These are phyloP conservation scores for Osmanthus fragrans DNA, from an alignment of 257 asterid genomes.

Conservation along the genomic window DNA sequence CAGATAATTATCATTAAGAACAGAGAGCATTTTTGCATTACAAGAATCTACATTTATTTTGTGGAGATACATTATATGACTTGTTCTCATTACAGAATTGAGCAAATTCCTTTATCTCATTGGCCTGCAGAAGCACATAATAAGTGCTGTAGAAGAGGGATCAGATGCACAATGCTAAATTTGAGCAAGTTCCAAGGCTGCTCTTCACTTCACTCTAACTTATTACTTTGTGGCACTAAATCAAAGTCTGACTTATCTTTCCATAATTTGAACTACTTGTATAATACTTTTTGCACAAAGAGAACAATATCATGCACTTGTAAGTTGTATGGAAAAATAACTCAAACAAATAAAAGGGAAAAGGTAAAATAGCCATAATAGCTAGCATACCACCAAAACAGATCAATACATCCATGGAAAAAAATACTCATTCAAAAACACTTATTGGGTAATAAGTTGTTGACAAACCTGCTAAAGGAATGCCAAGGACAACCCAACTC, in stretches of 20 bases:
- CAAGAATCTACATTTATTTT: too few relatives aligned
- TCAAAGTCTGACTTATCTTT: not conserved
- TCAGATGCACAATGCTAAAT: constrained; percentile 23
- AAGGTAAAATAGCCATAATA: too few relatives aligned
- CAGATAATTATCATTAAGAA: too few relatives aligned
- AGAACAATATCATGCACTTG: too few relatives aligned
- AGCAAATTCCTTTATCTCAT: too few relatives aligned
- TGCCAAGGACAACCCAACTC: constrained; percentile 71
- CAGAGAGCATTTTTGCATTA: too few relatives aligned
- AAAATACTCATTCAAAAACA: not conserved
- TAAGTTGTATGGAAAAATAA: too few relatives aligned
- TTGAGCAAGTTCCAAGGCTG: constrained; percentile 25
- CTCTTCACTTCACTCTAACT: constrained; percentile 17
- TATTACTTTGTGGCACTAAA: not conserved
- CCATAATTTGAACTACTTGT: not conserved
- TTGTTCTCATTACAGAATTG: too few relatives aligned
- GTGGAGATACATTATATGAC: too few relatives aligned
- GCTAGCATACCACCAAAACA: too few relatives aligned
- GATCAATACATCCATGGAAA: constrained; percentile 1
- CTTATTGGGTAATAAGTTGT: not conserved
- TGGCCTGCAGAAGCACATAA: too few relatives aligned
- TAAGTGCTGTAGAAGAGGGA: not conserved
- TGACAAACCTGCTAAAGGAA: constrained; percentile 83
- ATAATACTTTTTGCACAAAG: not conserved
- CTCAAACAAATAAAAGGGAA: too few relatives aligned